phyloP scores from a whole-genome alignment of 805 yeast species.

The Clavispora vitiphila region DNA sequence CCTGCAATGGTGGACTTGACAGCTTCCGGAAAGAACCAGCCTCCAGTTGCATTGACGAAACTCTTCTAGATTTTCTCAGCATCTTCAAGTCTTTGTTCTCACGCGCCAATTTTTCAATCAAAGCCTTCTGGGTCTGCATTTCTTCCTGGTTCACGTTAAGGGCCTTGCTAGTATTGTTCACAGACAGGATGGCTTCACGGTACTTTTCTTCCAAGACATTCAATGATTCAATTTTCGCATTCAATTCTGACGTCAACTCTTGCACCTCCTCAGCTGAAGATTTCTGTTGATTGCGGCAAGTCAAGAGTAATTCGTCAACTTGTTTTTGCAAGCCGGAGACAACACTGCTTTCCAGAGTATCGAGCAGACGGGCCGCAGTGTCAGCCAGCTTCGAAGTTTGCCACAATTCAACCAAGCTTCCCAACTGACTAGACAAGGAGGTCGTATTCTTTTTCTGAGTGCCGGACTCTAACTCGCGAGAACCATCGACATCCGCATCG shows the following conservation, averaged over 20 bases:
- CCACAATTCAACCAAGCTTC: constrained; percentile 33
- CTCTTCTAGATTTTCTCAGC: constrained; percentile 41
- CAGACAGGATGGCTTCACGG: constrained; percentile 64
- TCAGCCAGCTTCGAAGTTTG: constrained; percentile 12
- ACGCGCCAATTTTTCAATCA: constrained; percentile 49
- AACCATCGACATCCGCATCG: constrained; percentile 22
- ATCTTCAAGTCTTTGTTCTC: constrained; percentile 69
- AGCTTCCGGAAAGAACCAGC: not conserved
- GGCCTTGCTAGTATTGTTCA: constrained; percentile 71
- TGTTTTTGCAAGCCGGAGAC: constrained; percentile 47
- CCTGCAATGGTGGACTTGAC: constrained; percentile 7
- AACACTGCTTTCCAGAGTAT: constrained; percentile 16
- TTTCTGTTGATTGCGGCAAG: constrained; percentile 40
- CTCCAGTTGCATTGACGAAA: constrained; percentile 1
- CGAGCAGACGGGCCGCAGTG: constrained; percentile 5
- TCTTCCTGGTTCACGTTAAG: constrained; percentile 71
- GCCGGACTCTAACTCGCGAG: constrained; percentile 7
- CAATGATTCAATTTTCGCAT: constrained; percentile 24
- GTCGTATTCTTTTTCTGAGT: constrained; percentile 20
- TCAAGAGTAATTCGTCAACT: constrained; percentile 48
- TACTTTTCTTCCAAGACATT: constrained; percentile 57
- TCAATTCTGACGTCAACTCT: constrained; percentile 26
- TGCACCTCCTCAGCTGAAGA: constrained; percentile 31
- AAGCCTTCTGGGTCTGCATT: constrained; percentile 52
- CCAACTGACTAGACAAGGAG: constrained; percentile 32